phyloP scores from a whole-genome alignment of 371 early-diverging fungal species.

The Mucor velutinosus region DNA sequence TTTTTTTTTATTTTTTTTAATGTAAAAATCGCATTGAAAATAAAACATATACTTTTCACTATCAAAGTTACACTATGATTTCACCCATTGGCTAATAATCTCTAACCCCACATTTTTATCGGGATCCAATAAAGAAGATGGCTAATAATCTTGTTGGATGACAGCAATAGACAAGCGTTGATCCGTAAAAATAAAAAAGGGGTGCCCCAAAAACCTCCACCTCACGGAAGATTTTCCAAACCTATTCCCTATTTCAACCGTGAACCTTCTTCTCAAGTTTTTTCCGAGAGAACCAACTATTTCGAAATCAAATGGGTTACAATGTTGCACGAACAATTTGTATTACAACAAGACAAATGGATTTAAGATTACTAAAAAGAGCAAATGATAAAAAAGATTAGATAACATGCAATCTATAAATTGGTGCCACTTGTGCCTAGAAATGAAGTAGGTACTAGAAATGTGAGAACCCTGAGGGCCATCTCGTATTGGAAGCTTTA shows the following conservation, averaged over 20 bases:
- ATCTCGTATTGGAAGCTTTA: too few relatives aligned
- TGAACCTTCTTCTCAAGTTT: not conserved
- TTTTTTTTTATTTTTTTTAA: not conserved
- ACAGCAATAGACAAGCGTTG: not conserved
- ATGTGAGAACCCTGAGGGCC: too few relatives aligned
- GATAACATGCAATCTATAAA: not conserved
- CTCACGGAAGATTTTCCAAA: not conserved
- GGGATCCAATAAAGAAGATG: not conserved
- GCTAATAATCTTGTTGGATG: not conserved
- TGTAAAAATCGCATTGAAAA: not conserved
- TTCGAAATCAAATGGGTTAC: not conserved
- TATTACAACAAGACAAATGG: not conserved
- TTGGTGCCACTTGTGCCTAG: too few relatives aligned
- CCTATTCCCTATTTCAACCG: conserved; percentile 1
- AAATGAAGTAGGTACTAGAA: too few relatives aligned
- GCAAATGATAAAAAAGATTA: conserved; percentile 2
- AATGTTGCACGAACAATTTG: not conserved
- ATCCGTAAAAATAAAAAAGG: not conserved
- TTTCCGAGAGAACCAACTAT: not conserved
- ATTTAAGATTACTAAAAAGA: not conserved
- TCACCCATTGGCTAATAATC: too few relatives aligned
- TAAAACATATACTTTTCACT: not conserved
- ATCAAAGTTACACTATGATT: not conserved
- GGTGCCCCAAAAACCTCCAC: not conserved
- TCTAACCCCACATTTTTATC: not conserved